Evolutionary conservation across 805 yeast genomes (phyloP), one percentile per base, ranked within the genome.

Genomic region (Peterozyma xylosa): DNA sequence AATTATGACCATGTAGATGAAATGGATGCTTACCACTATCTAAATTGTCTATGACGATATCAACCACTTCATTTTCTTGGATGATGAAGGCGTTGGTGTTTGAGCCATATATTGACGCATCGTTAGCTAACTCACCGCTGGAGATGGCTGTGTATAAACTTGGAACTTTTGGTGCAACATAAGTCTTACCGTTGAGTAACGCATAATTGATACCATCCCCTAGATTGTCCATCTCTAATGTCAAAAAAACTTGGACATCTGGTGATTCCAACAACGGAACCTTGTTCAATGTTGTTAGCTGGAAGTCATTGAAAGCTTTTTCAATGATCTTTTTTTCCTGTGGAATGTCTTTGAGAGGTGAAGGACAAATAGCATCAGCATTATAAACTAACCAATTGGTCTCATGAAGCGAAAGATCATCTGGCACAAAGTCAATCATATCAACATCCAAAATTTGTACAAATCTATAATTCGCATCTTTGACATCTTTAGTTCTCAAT

Each of bases 1-100:
- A 82, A 40, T 61, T 71, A 56, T 82, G 89, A 13, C 90, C 90
- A 55, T 82, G 90, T 53, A 82, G 70, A 59, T 82, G 90, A 77
- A 82, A 82, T 17, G 88, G 88, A 60, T 82, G 90, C 50, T 80
- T 80, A 47, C 88, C 86, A 3, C 83, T 80, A 59, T 89, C 96
- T 55, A 70, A 71, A 57, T 89, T 90, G 58, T 87, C 84, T 38
- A 89, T 59, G 1, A 87, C 84, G 38, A 89, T 63, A 53, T 89
- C 96, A 39, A 90, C 71, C 35, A 81, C 73, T 41, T 82, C 86
- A 41, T 75, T 76, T 5, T 68, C 57, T 45, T 76, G 74, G 17
- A 88, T 63, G 2, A 87, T 71, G 53, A 71, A 73, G 0, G 85
- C 65, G 56, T 81, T 81, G 43, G 83, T 79, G 54, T 80, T 81